Conservation (phyloP, 192 early-diverging fungal genomes). For the Backusella circina region DNA sequence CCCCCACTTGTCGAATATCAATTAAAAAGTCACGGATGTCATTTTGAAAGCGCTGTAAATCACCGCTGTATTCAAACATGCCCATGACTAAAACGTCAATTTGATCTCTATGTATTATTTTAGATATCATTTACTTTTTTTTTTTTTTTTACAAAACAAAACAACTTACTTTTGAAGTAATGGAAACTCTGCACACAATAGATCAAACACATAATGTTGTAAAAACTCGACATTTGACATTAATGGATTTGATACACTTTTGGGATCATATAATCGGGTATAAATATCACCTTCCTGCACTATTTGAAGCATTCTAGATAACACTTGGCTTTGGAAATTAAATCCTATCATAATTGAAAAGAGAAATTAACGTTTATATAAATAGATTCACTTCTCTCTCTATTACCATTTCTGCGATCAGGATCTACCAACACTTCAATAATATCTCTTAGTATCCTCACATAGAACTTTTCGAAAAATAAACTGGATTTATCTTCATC, state of each 20-base stretch:
- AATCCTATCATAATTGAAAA: too few relatives aligned
- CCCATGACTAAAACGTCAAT: conserved; percentile 24
- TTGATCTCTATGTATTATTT: conserved; percentile 15
- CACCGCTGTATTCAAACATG: conserved; percentile 28
- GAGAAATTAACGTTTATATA: too few relatives aligned
- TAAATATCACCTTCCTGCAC: conserved; percentile 32
- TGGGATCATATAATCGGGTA: conserved; percentile 27
- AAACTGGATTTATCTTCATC: conserved; percentile 23
- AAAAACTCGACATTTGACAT: conserved; percentile 33
- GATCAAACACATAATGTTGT: conserved; percentile 11
- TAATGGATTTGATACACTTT: conserved; percentile 20
- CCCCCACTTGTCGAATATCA: conserved; percentile 22
- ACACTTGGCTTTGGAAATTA: conserved; percentile 24
- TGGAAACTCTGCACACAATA: conserved; percentile 21
- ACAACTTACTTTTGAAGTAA: conserved; percentile 6
- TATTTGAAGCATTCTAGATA: conserved; percentile 24
- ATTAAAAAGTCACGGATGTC: conserved; percentile 23
- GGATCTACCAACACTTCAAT: conserved; percentile 18
- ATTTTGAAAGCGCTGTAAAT: conserved; percentile 9
- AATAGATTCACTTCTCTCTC: too few relatives aligned
- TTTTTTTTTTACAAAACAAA: too few relatives aligned
- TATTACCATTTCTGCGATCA: conserved; percentile 15
- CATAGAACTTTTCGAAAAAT: conserved; percentile 18
- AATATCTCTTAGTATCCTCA: conserved; percentile 12
- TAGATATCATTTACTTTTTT: not conserved